Base-by-base conservation (phyloP, 305 asterid species). In the Ilex paraguariensis region DNA sequence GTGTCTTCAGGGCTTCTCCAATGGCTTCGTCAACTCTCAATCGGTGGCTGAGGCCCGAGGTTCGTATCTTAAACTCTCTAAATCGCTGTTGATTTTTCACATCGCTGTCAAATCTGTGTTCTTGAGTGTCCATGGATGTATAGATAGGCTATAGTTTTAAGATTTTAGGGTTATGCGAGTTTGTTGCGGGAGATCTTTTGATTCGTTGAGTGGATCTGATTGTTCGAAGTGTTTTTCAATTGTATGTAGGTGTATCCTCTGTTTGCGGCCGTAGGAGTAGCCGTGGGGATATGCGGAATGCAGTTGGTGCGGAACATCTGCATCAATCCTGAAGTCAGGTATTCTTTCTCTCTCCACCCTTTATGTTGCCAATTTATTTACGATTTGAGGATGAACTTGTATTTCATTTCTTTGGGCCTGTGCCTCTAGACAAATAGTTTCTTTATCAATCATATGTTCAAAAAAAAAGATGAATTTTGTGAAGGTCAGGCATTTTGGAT, bases 11-110 rank as follows among this genome's bases (percentile, higher is more conserved):
- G 28, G 28, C 28, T 52, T 52, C 56, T 52, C 56, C 65, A 15
- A 87, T 90, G 97, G 89, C 95, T 71, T 77, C 95, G 3, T 70
- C 90, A 11, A 49, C 77, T 60, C 55, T 80, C 71, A 90, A 70
- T 71, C 80, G 97, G 66, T 90, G 97, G 97, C 80, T 90, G 59
- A 79, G 95, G 81, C 97, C 97, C 54, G 97, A 90, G 97, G 97
- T 90, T 3, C 68, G n/a, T 42, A 32, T 61, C 66, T 64, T 68
- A 13, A 7, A 15, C 63, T 31, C 14, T n/a, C 44, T 11, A 44
- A 17, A 14, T 53, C 51, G n/a, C 40, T 15, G 5, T 53, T 45
- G 59, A 54, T 53, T 39, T 10, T 8, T 49, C 16, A 4, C 39
- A 5, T 28, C 8, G 11, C 60, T 11, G 45, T 13, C 12, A 5